phyloP scores from a whole-genome alignment of 2,329 filamentous ascomycete genomes.

The Fusarium sp. region DNA sequence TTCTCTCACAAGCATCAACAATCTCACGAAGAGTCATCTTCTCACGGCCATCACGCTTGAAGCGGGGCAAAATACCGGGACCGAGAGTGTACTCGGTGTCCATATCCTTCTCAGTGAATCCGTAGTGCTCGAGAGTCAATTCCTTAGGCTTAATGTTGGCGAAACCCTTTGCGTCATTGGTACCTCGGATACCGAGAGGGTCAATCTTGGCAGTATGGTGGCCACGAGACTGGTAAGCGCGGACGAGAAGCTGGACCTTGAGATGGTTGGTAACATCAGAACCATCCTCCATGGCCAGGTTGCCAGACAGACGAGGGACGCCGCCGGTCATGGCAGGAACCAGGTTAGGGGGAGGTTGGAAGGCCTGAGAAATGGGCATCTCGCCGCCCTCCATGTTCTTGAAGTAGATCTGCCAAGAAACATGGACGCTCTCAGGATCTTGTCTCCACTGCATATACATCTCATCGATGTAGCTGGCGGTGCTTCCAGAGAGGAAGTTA shows the following conservation, averaged over 20 bases:
- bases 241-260: conserved; percentile 96
- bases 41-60: conserved; percentile 86
- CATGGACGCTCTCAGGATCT: conserved; percentile 91
- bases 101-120: conserved; percentile 93
- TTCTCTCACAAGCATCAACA: conserved; percentile 88
- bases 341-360: conserved; percentile 93
- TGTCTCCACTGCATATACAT: conserved; percentile 99
- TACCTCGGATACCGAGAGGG: conserved; percentile 88
- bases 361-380: conserved; percentile 97
- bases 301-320: conserved; percentile 77
- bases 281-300: conserved; percentile 73
- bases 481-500: conserved; percentile 95
- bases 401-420: conserved; percentile 99
- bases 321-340: conserved; percentile 84
- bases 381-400: conserved; percentile 98
- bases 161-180: conserved; percentile 71
- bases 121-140: conserved; percentile 91
- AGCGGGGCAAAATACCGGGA: conserved; percentile 93
- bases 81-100: conserved; percentile 92
- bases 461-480: conserved; percentile 98
- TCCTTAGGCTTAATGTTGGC: conserved; percentile 91
- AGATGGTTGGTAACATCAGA: conserved; percentile 94
- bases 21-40: conserved; percentile 99
- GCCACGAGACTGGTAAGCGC: conserved; percentile 96
- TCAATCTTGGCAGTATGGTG: conserved; percentile 99